These are phyloP conservation scores for Raphanus hybrid DNA, from an alignment of 441 rosid genomes.

Conservation along the genomic window DNA sequence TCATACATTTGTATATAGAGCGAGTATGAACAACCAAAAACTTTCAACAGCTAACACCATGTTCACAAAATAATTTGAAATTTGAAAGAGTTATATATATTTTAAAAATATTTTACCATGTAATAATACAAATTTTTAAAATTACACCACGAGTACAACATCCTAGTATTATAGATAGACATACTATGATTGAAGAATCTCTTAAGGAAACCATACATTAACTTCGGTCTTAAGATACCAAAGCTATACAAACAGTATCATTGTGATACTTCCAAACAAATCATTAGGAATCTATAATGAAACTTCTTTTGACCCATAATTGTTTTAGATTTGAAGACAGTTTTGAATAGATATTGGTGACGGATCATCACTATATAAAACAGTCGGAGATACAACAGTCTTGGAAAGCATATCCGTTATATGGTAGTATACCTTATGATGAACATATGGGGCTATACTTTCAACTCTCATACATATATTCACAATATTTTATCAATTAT, in stretches of 20 bases:
- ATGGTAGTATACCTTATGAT: background rate
- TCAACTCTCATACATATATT: background rate
- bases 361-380: background rate
- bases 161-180: background rate
- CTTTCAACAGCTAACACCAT: background rate
- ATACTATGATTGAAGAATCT: conserved; percentile 26
- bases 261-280: conserved; percentile 15
- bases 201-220: conserved; percentile 14
- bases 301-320: conserved; percentile 27
- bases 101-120: background rate
- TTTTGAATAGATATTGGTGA: background rate
- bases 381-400: conserved; percentile 2
- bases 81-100: background rate
- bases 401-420: conserved; percentile 15
- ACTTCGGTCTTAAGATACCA: conserved; percentile 37
- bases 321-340: conserved; percentile 20
- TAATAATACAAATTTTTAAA: background rate
- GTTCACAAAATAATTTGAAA: background rate
- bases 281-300: conserved; percentile 17
- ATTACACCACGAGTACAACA: background rate
- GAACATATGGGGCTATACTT: background rate
- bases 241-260: conserved; percentile 28
- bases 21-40: background rate
- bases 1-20: no score
- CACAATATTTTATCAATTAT: background rate